Conservation (phyloP, 2,329 filamentous ascomycete genomes). For the Fusarium chlamydosporum region DNA sequence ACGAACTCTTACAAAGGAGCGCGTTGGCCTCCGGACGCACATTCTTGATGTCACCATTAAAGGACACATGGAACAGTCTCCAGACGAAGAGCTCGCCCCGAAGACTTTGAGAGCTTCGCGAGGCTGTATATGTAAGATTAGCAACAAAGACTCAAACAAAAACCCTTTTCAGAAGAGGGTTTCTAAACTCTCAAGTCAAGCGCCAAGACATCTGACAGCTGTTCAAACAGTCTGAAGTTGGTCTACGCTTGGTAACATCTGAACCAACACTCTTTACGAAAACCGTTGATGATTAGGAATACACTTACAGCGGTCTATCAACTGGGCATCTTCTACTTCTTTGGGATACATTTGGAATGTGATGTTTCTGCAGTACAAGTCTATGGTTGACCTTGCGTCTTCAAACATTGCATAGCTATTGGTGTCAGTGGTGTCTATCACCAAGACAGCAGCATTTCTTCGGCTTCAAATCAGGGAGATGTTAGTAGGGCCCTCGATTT, state of each 20-base stretch:
- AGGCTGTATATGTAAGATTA: background rate
- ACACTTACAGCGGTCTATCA: background rate
- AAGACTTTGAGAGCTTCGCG: background rate
- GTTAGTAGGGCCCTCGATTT: background rate
- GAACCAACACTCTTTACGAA: background rate
- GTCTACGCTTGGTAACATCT: background rate
- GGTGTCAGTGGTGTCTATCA: background rate
- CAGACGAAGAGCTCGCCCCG: background rate
- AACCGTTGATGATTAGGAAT: conserved; percentile 1
- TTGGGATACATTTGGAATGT: background rate
- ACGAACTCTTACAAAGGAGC: too few relatives aligned
- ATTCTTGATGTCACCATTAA: background rate
- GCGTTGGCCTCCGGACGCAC: fast-evolving
- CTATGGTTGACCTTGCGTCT: background rate
- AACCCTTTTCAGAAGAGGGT: background rate
- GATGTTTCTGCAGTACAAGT: background rate
- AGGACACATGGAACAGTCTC: background rate
- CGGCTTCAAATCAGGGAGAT: background rate
- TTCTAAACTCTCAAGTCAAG: background rate
- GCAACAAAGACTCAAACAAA: fast-evolving
- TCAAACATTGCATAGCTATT: background rate
- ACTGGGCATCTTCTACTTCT: background rate
- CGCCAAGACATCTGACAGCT: background rate
- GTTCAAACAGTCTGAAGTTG: background rate
- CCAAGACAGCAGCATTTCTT: background rate